Conservation (phyloP, 805 yeast species). For the Saccharomyces kudriavzevii region DNA sequence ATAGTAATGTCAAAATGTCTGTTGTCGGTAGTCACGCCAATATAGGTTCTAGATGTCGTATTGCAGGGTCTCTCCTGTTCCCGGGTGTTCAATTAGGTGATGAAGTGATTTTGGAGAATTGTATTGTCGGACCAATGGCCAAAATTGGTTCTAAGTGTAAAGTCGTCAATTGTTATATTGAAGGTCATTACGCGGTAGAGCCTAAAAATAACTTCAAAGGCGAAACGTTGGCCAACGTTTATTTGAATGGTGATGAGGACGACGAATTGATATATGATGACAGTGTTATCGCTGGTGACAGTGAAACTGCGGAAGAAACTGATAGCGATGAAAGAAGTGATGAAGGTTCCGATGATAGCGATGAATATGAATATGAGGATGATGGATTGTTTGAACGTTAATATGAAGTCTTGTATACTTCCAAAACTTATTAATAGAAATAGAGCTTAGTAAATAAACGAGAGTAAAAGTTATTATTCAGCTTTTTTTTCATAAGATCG, state of each 20-base stretch:
- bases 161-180: constrained; percentile 77
- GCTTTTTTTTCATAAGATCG: background rate
- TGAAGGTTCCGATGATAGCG: constrained; percentile 37
- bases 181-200: constrained; percentile 64
- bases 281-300: constrained; percentile 22
- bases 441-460: background rate
- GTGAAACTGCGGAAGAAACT: constrained; percentile 28
- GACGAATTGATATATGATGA: constrained; percentile 23
- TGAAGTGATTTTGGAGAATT: constrained; percentile 70
- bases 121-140: constrained; percentile 69
- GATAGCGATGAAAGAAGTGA: constrained; percentile 30
- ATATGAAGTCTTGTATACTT: background rate
- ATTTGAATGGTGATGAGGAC: constrained; percentile 20
- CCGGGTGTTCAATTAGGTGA: constrained; percentile 69
- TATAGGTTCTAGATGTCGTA: constrained; percentile 79
- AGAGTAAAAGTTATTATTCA: background rate
- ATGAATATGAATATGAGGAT: constrained; percentile 41
- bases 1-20: constrained; percentile 77
- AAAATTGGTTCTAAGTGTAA: constrained; percentile 55
- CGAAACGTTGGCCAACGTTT: constrained; percentile 42
- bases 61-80: constrained; percentile 76
- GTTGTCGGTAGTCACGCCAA: constrained; percentile 67
- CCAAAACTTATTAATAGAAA: background rate
- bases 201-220: constrained; percentile 47
- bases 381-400: constrained; percentile 56